Conservation (phyloP, 2,329 filamentous ascomycete species). For the Westerdykella aurantiaca region DNA sequence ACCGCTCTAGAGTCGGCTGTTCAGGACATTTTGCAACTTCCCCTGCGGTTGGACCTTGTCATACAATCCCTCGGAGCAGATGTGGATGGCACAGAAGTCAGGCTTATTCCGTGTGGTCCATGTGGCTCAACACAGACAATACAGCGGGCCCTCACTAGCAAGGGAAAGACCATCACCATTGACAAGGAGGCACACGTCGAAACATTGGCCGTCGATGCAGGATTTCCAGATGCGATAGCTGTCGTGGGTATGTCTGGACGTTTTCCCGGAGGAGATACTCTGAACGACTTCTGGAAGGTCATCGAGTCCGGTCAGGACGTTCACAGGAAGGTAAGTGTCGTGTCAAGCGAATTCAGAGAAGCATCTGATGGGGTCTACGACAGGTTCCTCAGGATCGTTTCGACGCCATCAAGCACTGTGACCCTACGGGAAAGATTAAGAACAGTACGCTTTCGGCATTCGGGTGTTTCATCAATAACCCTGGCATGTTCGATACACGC, state of each 20-base stretch:
- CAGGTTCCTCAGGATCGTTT: conserved; percentile 1
- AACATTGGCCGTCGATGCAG: too few relatives aligned
- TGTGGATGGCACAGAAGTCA: too few relatives aligned
- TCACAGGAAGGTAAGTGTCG: conserved; percentile 24
- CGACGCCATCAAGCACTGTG: conserved; percentile 10
- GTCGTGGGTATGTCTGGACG: conserved; percentile 4
- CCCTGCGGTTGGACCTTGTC: too few relatives aligned
- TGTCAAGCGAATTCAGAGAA: conserved; percentile 12
- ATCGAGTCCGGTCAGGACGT: conserved; percentile 28
- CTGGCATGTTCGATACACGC: conserved; percentile 21
- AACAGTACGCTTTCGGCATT: conserved; percentile 14
- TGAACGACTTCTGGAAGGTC: conserved; percentile 9
- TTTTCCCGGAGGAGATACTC: neutral
- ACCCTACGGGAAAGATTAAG: conserved; percentile 12
- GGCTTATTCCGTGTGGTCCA: too few relatives aligned
- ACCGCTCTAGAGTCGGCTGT: too few relatives aligned
- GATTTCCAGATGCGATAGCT: neutral
- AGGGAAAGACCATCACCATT: too few relatives aligned
- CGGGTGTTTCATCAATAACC: conserved; percentile 23
- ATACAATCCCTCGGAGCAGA: too few relatives aligned
- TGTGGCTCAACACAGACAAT: too few relatives aligned
- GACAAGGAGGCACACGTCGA: too few relatives aligned
- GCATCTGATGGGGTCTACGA: neutral
- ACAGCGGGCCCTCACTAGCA: too few relatives aligned
- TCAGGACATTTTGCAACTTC: too few relatives aligned